Evolutionary conservation across 768 basidiomycete species (phyloP).

Genomic region (Mycena haematopus): DNA sequence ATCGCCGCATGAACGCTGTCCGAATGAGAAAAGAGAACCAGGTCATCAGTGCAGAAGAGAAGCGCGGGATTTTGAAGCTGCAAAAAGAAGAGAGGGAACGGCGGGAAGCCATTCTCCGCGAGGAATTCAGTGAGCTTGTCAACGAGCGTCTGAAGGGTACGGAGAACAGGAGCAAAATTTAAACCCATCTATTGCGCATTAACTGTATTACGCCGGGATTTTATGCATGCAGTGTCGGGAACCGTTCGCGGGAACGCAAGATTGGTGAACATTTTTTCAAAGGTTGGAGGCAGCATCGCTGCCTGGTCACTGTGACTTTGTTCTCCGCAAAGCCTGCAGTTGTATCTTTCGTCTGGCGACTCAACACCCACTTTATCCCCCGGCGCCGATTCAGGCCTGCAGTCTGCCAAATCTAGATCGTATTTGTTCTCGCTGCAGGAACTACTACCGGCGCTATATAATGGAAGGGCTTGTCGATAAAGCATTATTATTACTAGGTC

Average conservation of each 20-base stretch:
- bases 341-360: conserved; percentile 1
- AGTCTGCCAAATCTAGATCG: conserved; percentile 31
- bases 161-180: conserved; percentile 23
- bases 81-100: conserved; percentile 94
- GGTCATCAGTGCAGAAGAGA: conserved; percentile 98
- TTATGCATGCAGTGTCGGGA: no score
- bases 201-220: background rate
- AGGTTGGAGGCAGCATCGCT: background rate
- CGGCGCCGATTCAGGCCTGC: conserved; percentile 17
- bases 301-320: background rate
- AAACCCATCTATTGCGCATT: background rate
- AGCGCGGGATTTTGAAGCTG: conserved; percentile 92
- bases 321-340: background rate
- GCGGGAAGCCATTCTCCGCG: conserved; percentile 86
- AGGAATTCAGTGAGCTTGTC: conserved; percentile 89
- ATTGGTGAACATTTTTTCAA: no score
- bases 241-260: no score
- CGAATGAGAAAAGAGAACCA: conserved; percentile 99
- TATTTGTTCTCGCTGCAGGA: conserved; percentile 27
- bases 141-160: conserved; percentile 71
- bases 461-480: conserved; percentile 51
- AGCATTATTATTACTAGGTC: conserved; percentile 44
- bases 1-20: conserved; percentile 98
- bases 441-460: conserved; percentile 37
- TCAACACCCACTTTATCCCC: conserved; percentile 15